Evolutionary conservation across 352 stramenopile species (phyloP).

Genomic region (Pythium brachiatum): DNA sequence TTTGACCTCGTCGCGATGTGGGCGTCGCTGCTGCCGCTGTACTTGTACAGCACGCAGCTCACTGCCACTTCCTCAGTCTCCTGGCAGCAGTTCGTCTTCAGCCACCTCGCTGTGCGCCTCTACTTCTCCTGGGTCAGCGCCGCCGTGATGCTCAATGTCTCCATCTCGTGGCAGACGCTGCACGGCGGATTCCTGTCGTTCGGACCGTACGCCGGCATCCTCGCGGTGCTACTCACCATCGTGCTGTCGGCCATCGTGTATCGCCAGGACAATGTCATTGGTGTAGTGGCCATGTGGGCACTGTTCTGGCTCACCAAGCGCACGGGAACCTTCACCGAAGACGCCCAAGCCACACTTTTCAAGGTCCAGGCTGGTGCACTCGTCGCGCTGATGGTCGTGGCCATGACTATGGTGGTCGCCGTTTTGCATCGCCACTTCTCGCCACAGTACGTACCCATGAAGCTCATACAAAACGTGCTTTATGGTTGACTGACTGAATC

Average conservation of each 20-base stretch:
- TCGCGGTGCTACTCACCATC: constrained; percentile 44
- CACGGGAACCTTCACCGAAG: constrained; percentile 8
- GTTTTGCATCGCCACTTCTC: constrained; percentile 13
- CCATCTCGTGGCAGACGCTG: constrained; percentile 47
- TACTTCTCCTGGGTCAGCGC: constrained; percentile 68
- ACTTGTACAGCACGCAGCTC: constrained; percentile 53
- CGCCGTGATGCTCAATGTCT: constrained; percentile 49
- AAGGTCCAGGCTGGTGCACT: constrained; percentile 19
- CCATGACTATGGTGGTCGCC: constrained; percentile 3
- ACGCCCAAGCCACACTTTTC: constrained; percentile 1
- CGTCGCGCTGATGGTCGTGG: constrained; percentile 9
- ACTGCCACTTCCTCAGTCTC: constrained; percentile 27
- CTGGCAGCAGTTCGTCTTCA: constrained; percentile 52
- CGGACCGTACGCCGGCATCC: constrained; percentile 38
- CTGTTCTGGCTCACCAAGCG: constrained; percentile 54
- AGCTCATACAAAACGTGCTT: no score
- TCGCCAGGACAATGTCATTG: constrained; percentile 51
- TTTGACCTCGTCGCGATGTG: constrained; percentile 53
- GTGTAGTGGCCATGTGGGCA: constrained; percentile 45
- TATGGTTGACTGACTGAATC: not conserved
- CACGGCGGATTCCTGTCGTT: constrained; percentile 39
- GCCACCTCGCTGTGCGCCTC: constrained; percentile 52
- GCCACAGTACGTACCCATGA: constrained; percentile 17
- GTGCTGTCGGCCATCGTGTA: constrained; percentile 46
- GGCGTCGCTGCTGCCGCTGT: constrained; percentile 52